Evolutionary conservation across 1,284 basidiomycete genomes (phyloP), one percentile per base, ranked within the genome.

Genomic region (Tilletiaria anomala): DNA sequence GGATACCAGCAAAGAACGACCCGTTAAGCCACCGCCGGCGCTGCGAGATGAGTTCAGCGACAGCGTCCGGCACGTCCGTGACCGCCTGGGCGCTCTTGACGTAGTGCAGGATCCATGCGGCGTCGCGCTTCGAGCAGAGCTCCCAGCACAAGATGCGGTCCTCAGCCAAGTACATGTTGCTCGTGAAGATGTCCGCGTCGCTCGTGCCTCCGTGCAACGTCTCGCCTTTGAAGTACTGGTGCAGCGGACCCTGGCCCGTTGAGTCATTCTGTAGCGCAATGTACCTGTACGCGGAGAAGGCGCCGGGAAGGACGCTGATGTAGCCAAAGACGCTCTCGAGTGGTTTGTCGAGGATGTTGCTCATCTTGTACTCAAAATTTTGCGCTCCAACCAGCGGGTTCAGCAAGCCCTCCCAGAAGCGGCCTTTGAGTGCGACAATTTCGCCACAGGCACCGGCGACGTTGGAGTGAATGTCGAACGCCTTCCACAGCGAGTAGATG

Each of bases 401-500:
- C 70, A 70, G 36, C 79, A 80, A 37, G 14, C 44, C 58, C 5
- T 46, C 32, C 47, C 56, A 55, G 56, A 75, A 83, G 35, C 85
- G 86, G n/a, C 26, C 26, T 69, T 88, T 89, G 49, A 87, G 72
- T 1, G 87, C 85, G 19, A 89, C 84, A 41, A 93, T 91, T 42
- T 93, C 88, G n/a, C 88, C 88, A 61, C 87, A 93, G 4, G 91
- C 89, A 20, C 91, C 89, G 16, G 0, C 89, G 23, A 93, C 85
- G 52, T 91, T 89, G 20, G 82, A 83, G 69, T 93, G 88, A 69
- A 88, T 82, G 64, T 94, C 88, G 51, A 96, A 94, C 3, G 85
- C 82, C 69, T 94, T 93, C 89, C 89, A 94, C 8, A 96, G 71
- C 59, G 93, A 84, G 68, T 94, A 96, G 59, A 94, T 89, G 26